Conservation (phyloP, 1,284 basidiomycete species). For the Sphagnurus paluster region DNA sequence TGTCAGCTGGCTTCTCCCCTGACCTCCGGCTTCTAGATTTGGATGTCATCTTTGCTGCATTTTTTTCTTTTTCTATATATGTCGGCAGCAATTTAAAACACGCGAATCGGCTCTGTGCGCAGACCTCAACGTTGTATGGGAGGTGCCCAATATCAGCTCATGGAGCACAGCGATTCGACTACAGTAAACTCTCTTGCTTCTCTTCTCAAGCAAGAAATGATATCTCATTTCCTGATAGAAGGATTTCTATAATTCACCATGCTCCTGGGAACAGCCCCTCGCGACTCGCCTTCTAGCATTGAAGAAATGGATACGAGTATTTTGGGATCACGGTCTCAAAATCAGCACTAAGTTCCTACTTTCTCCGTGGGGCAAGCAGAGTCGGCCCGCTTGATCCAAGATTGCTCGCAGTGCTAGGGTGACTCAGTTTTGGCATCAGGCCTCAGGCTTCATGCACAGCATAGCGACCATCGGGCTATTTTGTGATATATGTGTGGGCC, state of each 20-base stretch:
- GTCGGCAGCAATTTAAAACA: conserved; percentile 11
- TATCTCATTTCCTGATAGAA: background rate
- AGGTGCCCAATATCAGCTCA: conserved; percentile 11
- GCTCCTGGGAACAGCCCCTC: conserved; percentile 16
- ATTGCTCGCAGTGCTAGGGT: conserved; percentile 8
- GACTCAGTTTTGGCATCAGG: conserved; percentile 8
- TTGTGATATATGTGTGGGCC: too few species aligned
- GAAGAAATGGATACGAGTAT: conserved; percentile 1
- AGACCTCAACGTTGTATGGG: conserved; percentile 15
- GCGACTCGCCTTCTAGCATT: conserved; percentile 5
- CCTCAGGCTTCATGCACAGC: background rate
- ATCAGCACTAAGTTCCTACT: conserved; percentile 4
- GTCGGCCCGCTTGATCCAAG: conserved; percentile 11
- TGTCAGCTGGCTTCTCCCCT: conserved; percentile 37
- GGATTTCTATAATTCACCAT: conserved; percentile 10
- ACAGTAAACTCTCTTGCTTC: conserved; percentile 15
- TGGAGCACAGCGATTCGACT: conserved; percentile 19
- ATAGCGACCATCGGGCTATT: too few species aligned
- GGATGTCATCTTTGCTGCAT: conserved; percentile 6
- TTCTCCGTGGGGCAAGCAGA: background rate
- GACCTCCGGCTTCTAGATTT: conserved; percentile 18
- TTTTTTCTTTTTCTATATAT: conserved; percentile 7
- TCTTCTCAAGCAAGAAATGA: conserved; percentile 12
- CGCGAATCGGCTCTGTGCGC: conserved; percentile 19
- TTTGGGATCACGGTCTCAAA: conserved; percentile 3